Percentiles rank a stretch among this genome's conserved stretches.
Conservation (phyloP, 108 stramenopile genomes). For the Skeletonema marinoi region DNA sequence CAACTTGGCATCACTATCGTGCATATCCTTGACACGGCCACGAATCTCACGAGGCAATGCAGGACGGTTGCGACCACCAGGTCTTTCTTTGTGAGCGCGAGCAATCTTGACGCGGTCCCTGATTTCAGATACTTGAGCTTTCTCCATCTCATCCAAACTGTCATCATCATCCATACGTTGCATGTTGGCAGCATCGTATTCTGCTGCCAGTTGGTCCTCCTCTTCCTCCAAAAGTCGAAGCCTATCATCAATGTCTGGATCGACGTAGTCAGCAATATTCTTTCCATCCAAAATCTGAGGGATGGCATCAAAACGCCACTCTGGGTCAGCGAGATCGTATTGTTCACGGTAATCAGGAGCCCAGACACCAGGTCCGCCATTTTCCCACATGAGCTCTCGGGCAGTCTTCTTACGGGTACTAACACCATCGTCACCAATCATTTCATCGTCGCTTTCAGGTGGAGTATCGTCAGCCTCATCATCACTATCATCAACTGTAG, state of each 20-base stretch:
- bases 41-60: conserved; percentile 71
- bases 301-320: conserved; percentile 94
- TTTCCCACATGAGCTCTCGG: conserved; percentile 96
- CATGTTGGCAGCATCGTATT: conserved; percentile 83
- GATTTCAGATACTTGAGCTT: conserved; percentile 80
- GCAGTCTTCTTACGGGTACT: conserved; percentile 77
- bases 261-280: conserved; percentile 97
- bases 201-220: conserved; percentile 85
- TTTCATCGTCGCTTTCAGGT: conserved; percentile 37
- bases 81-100: conserved; percentile 57
- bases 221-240: conserved; percentile 89
- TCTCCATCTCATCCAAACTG: conserved; percentile 82
- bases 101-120: conserved; percentile 74
- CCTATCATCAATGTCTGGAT: conserved; percentile 89
- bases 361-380: conserved; percentile 98
- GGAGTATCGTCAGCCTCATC: conserved; percentile 55
- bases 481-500: conserved; percentile 55
- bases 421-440: conserved; percentile 37
- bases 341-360: conserved; percentile 94
- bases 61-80: conserved; percentile 67
- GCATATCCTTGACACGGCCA: conserved; percentile 72
- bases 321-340: conserved; percentile 91
- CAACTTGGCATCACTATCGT: conserved; percentile 64
- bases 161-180: conserved; percentile 74
- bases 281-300: conserved; percentile 99